Percentiles rank a stretch among this genome's conserved stretches.
Evolutionary conservation across 1,284 basidiomycete species (phyloP).

Genomic region (Trichosporon sp.): DNA sequence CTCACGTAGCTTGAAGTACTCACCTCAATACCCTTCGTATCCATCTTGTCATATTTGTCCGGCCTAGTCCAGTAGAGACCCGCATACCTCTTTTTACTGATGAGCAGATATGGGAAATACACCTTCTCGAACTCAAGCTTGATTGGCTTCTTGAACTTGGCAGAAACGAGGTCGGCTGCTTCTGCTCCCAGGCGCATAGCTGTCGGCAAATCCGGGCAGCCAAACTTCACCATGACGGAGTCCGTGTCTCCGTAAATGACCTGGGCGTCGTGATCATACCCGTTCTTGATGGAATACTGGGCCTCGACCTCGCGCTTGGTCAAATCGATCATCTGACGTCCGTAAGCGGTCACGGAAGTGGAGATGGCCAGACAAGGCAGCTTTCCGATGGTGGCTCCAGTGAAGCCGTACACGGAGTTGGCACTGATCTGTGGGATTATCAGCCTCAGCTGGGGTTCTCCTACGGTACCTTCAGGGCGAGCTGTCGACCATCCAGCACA

Average conservation of each 20-base stretch:
- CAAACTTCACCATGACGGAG: conserved; percentile 95
- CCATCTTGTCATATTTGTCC: conserved; percentile 97
- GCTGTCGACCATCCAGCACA: conserved; percentile 86
- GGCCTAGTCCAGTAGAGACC: conserved; percentile 90
- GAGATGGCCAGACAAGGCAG: conserved; percentile 89
- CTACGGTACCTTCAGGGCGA: conserved; percentile 71
- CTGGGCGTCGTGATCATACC: conserved; percentile 75
- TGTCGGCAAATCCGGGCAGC: conserved; percentile 70
- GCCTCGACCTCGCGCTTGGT: conserved; percentile 88
- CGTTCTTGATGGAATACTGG: conserved; percentile 78
- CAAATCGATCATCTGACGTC: conserved; percentile 94
- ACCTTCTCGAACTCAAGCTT: conserved; percentile 98
- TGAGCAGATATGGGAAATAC: conserved; percentile 92
- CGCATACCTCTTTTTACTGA: conserved; percentile 95
- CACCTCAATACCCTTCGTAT: conserved; percentile 95
- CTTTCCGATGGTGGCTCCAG: conserved; percentile 90
- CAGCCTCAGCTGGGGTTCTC: neutral
- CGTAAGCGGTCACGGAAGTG: conserved; percentile 85
- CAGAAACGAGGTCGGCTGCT: conserved; percentile 87
- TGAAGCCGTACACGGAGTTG: conserved; percentile 96
- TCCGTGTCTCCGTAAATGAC: conserved; percentile 97
- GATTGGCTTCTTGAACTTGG: conserved; percentile 87
- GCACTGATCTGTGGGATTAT: conserved; percentile 67
- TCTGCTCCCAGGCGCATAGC: conserved; percentile 89
- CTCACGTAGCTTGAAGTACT: conserved; percentile 22